These are phyloP conservation scores for Cyamopsis tetragonoloba DNA, from an alignment of 306 rosid genomes.

Conservation along the genomic window DNA sequence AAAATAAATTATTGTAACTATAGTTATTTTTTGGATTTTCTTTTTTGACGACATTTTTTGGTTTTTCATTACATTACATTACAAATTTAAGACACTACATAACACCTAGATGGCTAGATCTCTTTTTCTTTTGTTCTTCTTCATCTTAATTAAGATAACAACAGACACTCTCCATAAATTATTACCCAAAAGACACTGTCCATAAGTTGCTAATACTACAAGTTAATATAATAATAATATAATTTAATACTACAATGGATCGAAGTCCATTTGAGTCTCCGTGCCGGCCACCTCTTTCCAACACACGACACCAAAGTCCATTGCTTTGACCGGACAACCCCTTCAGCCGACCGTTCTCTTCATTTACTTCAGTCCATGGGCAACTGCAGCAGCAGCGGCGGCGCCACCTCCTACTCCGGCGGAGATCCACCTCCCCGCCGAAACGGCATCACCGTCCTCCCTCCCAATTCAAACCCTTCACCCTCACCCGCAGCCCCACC, in stretches of 20 bases:
- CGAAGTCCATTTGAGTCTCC: slow-evolving; percentile 17
- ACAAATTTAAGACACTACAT: too few species aligned
- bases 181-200: too few species aligned
- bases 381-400: slow-evolving; percentile 45
- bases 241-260: neutral
- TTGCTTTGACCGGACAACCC: neutral
- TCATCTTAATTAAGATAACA: too few species aligned
- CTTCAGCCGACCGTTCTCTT: slow-evolving; percentile 19
- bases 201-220: neutral
- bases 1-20: too few species aligned
- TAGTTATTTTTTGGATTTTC: too few species aligned
- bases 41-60: too few species aligned
- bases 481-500: slow-evolving; percentile 18
- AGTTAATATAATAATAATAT: too few species aligned
- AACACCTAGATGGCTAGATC: too few species aligned
- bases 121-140: too few species aligned
- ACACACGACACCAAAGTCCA: slow-evolving; percentile 2
- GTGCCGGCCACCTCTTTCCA: neutral
- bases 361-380: slow-evolving; percentile 46
- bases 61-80: too few species aligned
- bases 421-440: neutral
- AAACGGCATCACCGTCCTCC: slow-evolving; percentile 49
- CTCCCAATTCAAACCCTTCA: slow-evolving; percentile 47
- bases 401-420: slow-evolving; percentile 4
- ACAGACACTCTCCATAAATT: too few species aligned